phyloP scores from a whole-genome alignment of 805 yeast genomes.

The Candida insectalens region DNA sequence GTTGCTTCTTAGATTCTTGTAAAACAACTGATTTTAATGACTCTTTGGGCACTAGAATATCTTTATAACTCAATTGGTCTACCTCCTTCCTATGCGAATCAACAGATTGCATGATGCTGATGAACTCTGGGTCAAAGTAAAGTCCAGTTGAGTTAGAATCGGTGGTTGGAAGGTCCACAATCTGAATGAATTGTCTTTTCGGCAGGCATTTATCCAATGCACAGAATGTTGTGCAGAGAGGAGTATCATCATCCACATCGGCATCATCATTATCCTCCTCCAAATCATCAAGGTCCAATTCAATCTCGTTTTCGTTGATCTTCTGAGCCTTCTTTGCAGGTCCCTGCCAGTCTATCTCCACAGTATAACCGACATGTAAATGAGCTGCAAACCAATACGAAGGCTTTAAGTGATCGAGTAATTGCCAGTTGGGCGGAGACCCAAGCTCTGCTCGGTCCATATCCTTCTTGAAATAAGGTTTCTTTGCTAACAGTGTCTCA shows the following conservation, averaged over 20 bases:
- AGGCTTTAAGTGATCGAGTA: slow-evolving; percentile 52
- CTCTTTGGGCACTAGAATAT: slow-evolving; percentile 7
- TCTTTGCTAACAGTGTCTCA: slow-evolving; percentile 38
- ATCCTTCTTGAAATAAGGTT: slow-evolving; percentile 64
- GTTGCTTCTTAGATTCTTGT: no score
- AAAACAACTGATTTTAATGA: slow-evolving; percentile 10
- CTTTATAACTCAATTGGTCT: slow-evolving; percentile 5
- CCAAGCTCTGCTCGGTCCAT: slow-evolving; percentile 56
- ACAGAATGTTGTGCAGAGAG: slow-evolving; percentile 35
- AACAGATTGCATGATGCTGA: slow-evolving; percentile 13
- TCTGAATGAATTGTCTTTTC: slow-evolving; percentile 45
- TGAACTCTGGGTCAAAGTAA: slow-evolving; percentile 29
- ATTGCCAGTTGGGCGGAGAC: slow-evolving; percentile 50
- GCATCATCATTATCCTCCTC: slow-evolving; percentile 1
- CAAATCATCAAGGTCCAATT: slow-evolving; percentile 18
- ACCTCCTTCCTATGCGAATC: slow-evolving; percentile 9
- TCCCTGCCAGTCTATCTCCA: slow-evolving; percentile 32
- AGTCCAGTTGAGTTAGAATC: slow-evolving; percentile 9
- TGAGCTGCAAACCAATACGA: slow-evolving; percentile 83
- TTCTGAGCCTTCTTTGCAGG: slow-evolving; percentile 1
- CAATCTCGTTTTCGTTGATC: slow-evolving; percentile 24
- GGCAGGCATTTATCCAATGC: slow-evolving; percentile 85
- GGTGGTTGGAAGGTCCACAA: slow-evolving; percentile 32
- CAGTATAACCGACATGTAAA: slow-evolving; percentile 67
- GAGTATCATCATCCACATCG: neutral